Conservation (phyloP, 192 early-diverging fungal species). For the Coemansia sp. region DNA sequence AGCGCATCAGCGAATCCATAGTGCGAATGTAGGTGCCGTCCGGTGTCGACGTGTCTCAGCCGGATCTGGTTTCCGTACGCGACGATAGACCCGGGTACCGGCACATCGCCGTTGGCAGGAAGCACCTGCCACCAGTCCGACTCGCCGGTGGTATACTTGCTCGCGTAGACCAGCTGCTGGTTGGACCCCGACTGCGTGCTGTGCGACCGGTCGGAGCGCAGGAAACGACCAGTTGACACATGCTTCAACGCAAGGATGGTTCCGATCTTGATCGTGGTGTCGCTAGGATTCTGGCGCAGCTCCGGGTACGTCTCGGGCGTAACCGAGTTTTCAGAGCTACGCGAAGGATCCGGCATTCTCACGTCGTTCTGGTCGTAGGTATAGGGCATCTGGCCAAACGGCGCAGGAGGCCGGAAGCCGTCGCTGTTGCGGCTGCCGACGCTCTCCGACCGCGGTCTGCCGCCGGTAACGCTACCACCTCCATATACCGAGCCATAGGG, state of each 20-base stretch:
- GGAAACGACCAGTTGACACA: constrained; percentile 41
- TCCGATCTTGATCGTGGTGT: constrained; percentile 33
- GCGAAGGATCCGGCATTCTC: constrained; percentile 35
- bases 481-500: constrained; percentile 10
- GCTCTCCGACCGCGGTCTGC: constrained; percentile 25
- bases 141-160: constrained; percentile 40
- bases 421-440: constrained; percentile 18
- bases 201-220: constrained; percentile 35
- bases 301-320: constrained; percentile 47
- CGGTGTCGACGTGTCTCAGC: constrained; percentile 56
- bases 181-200: constrained; percentile 54
- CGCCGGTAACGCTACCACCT: constrained; percentile 3
- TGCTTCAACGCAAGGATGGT: constrained; percentile 46
- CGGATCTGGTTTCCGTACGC: constrained; percentile 56
- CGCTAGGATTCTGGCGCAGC: constrained; percentile 39
- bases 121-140: constrained; percentile 60
- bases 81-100: constrained; percentile 48
- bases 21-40: constrained; percentile 61
- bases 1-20: constrained; percentile 37
- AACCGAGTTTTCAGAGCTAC: constrained; percentile 40
- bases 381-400: constrained; percentile 35
- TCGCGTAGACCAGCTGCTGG: constrained; percentile 59
- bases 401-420: constrained; percentile 38
- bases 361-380: constrained; percentile 32
- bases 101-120: constrained; percentile 48